phyloP scores from a whole-genome alignment of 2,329 filamentous ascomycete species.

The Stylonectria norvegica region DNA sequence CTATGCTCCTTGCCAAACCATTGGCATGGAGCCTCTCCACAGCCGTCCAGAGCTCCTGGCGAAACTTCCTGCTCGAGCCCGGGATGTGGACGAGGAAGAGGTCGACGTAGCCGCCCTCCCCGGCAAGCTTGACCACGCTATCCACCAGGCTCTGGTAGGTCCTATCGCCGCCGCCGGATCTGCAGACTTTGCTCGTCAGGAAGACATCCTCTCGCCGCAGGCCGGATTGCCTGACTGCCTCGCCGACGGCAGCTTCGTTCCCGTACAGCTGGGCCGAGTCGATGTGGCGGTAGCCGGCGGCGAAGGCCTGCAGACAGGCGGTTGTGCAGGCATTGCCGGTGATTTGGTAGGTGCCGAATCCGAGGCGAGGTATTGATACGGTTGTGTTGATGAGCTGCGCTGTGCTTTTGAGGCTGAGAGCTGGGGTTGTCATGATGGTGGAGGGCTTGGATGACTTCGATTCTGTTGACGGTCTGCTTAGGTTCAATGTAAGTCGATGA shows the following conservation, averaged over 20 bases:
- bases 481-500: too few relatives aligned
- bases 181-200: constrained; percentile 67
- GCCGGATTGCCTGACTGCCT: constrained; percentile 56
- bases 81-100: constrained; percentile 68
- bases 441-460: too few relatives aligned
- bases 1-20: constrained; percentile 62
- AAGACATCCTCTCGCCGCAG: constrained; percentile 60
- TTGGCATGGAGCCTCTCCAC: constrained; percentile 59
- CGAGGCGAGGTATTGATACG: constrained; percentile 57
- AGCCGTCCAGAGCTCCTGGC: constrained; percentile 63
- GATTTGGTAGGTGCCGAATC: constrained; percentile 69
- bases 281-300: constrained; percentile 59
- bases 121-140: constrained; percentile 61
- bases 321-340: constrained; percentile 50
- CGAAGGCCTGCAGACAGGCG: constrained; percentile 57
- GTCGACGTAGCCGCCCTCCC: constrained; percentile 62
- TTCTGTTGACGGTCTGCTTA: too few relatives aligned
- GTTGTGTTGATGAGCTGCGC: constrained; percentile 23
- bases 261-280: constrained; percentile 62
- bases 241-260: constrained; percentile 65
- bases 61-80: constrained; percentile 48
- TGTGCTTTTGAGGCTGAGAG: constrained; percentile 12
- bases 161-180: constrained; percentile 46
- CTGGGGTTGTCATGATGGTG: too few relatives aligned
- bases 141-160: constrained; percentile 58